Evolutionary conservation across 495 filamentous ascomycete species (phyloP).

Genomic region (Amphirosellinia nigrospora): DNA sequence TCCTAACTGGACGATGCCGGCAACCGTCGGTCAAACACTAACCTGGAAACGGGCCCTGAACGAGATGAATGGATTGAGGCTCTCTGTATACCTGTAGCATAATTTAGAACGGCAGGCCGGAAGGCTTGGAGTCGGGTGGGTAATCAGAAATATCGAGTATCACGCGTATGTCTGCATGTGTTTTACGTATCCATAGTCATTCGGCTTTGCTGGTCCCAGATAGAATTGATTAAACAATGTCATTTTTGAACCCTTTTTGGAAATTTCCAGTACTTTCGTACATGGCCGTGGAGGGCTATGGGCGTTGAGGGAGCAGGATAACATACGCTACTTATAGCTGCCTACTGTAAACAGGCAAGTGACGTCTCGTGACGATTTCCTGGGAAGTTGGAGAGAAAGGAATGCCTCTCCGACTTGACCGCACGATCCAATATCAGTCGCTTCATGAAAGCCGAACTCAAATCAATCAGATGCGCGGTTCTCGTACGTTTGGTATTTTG

Average conservation of each 20-base stretch:
- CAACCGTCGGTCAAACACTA: slow-evolving; percentile 8
- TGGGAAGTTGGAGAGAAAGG: not conserved
- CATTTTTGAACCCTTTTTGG: not conserved
- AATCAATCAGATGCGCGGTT: not conserved
- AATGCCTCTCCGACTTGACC: not conserved
- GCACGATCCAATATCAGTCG: not conserved
- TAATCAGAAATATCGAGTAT: slow-evolving; percentile 25
- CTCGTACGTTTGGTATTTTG: not conserved
- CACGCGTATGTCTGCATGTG: slow-evolving; percentile 16
- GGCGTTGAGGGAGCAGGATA: no score
- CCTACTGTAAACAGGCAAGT: no score
- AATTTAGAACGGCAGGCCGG: slow-evolving; percentile 35
- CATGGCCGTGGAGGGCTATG: not conserved
- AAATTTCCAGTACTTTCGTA: not conserved
- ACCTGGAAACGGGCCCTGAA: not conserved
- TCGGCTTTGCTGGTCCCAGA: slow-evolving; percentile 2
- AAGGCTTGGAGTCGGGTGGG: slow-evolving; percentile 31
- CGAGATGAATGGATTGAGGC: slow-evolving; percentile 15
- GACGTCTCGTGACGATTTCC: no score
- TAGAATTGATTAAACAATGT: not conserved
- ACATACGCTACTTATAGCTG: no score
- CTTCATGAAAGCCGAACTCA: not conserved
- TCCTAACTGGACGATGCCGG: slow-evolving; percentile 24
- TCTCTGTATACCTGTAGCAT: slow-evolving; percentile 34
- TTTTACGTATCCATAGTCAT: slow-evolving; percentile 16